Conservation (phyloP, 2,329 filamentous ascomycete species). For the Corniculantispora saksenae region DNA sequence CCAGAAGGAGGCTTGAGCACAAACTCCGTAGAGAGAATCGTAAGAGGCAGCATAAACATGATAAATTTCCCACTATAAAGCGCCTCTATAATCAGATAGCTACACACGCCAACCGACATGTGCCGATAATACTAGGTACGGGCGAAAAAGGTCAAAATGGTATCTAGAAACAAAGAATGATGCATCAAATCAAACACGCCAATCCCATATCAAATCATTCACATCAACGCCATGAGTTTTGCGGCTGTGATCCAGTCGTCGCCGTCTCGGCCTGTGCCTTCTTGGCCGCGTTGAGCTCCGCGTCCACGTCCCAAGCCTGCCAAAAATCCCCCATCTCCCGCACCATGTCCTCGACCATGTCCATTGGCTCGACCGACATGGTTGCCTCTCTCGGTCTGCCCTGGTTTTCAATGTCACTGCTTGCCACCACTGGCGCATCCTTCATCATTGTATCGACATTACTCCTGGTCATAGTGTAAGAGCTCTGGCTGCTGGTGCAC, state of each 20-base stretch:
- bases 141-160: slow-evolving; percentile 1
- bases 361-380: slow-evolving; percentile 33
- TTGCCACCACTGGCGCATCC: background rate
- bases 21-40: no score
- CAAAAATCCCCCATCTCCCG: slow-evolving; percentile 38
- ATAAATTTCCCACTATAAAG: background rate
- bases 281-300: slow-evolving; percentile 36
- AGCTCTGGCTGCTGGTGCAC: background rate
- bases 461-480: background rate
- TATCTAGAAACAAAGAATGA: background rate
- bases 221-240: slow-evolving; percentile 29
- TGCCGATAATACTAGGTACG: background rate
- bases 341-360: slow-evolving; percentile 40
- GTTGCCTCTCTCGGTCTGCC: slow-evolving; percentile 1
- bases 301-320: slow-evolving; percentile 37
- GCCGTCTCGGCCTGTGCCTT: slow-evolving; percentile 22
- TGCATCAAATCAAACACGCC: background rate
- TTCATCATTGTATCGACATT: slow-evolving; percentile 11
- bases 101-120: background rate
- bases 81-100: no score
- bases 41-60: background rate
- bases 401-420: background rate
- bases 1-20: no score
- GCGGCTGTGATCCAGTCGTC: slow-evolving; percentile 20
- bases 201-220: background rate